Conservation (phyloP, 768 basidiomycete species). For the Amyloporia xantha region DNA sequence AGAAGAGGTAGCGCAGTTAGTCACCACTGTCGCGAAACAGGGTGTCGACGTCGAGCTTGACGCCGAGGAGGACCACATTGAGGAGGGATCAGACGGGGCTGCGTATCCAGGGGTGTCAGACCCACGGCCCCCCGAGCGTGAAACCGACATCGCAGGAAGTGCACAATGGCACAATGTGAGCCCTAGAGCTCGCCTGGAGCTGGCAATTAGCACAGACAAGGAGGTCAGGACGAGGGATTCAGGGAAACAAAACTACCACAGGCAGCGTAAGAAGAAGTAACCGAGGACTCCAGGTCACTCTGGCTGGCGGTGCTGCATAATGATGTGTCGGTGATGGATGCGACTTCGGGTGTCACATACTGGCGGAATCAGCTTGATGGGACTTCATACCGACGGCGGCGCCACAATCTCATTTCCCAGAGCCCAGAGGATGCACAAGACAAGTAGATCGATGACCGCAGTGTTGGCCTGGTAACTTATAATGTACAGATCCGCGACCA, state of each 20-base stretch:
- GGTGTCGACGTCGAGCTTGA: neutral
- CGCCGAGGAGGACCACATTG: neutral
- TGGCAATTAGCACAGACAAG: neutral
- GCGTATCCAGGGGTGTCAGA: neutral
- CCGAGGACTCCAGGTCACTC: slow-evolving; percentile 1
- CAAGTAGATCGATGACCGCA: too few relatives aligned
- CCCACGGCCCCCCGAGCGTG: neutral
- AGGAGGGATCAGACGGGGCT: neutral
- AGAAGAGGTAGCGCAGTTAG: neutral
- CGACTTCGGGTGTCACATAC: neutral
- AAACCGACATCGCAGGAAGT: neutral
- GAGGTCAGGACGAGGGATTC: too few relatives aligned
- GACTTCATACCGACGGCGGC: neutral
- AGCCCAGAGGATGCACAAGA: too few relatives aligned
- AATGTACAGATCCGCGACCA: too few relatives aligned
- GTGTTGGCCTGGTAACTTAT: too few relatives aligned
- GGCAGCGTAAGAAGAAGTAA: too few relatives aligned
- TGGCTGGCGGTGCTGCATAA: neutral
- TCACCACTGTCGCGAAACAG: too few relatives aligned
- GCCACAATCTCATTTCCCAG: neutral
- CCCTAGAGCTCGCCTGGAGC: slow-evolving; percentile 4
- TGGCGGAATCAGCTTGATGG: neutral
- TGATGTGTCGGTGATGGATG: neutral
- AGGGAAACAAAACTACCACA: too few relatives aligned
- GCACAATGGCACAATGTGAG: slow-evolving; percentile 1